Evolutionary conservation across 306 rosid genomes (phyloP), one percentile per base, ranked within the genome.

Genomic region (Castanospermum australe): DNA sequence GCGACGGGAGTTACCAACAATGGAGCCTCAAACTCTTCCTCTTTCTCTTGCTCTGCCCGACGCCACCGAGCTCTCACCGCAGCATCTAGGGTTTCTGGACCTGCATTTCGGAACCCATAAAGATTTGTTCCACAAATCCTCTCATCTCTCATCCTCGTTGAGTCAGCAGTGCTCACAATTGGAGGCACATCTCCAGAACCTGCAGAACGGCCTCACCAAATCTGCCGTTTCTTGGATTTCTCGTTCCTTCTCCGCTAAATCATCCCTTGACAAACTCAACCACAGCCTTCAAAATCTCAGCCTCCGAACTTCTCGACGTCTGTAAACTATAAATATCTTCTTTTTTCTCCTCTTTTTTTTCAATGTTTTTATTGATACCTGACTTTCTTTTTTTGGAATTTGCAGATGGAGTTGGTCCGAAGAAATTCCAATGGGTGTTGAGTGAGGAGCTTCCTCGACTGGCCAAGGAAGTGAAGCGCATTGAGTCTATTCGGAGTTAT

Each of bases 201-300:
- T 82, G 20, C 78, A 67, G 4, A 71, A 51, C 25, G 32, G 15
- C 33, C 69, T 87, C 71, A 24, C 86, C 15, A 79, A 84, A 82
- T 81, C 72, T 82, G 56, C 74, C 55, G 89, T 90, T 84, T 88
- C 92, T 0, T 92, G 88, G 89, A 88, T 92, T 74, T 72, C 87
- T 62, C 86, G 83, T 38, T 90, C 89, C 14, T 87, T 88, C 48
- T 22, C 76, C 0, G 73, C 90, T 61, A 85, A 86, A 73, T 76
- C 81, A 2, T 73, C 87, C 1, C 67, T 88, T 48, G 73, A 82
- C 1, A 59, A 38, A 6, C 88, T 92, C 85, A 52, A 48, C 47
- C 64, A 61, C 63, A n/a, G 45, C 2, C 87, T 88, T 2, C 88
- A 82, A 54, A 80, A 85, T 79, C 90, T 92, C 84, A 75, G 85